These are phyloP conservation scores for Medicago arabica DNA, from an alignment of 306 rosid species.

Conservation along the genomic window DNA sequence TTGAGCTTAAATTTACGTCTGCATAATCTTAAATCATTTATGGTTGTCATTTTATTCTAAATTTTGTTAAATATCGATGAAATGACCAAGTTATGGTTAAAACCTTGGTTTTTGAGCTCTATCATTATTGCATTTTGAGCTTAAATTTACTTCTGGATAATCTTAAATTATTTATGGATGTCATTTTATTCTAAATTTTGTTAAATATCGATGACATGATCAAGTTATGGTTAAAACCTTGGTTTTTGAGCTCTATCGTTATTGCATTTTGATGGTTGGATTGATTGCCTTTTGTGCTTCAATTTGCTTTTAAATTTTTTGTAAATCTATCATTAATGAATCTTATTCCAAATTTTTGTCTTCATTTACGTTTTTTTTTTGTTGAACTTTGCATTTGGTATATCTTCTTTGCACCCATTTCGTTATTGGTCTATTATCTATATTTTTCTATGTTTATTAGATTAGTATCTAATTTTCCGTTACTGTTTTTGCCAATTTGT, in stretches of 20 bases:
- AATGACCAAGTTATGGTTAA: neutral
- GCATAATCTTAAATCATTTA: neutral
- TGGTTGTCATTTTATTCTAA: neutral
- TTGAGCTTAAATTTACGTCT: neutral
- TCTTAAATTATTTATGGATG: neutral
- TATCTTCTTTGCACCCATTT: conserved; percentile 9
- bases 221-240: neutral
- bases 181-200: neutral
- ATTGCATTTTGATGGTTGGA: conserved; percentile 1
- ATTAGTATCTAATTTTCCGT: neutral
- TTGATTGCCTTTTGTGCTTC: conserved; percentile 4
- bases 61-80: neutral
- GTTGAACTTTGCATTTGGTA: neutral
- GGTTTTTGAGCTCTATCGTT: neutral
- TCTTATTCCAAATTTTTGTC: neutral
- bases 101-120: neutral
- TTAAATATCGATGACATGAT: neutral
- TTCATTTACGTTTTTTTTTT: neutral
- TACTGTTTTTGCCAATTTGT: neutral
- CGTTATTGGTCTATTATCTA: neutral
- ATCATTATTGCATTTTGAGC: neutral
- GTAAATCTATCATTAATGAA: neutral
- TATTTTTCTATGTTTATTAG: neutral
- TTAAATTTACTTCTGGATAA: neutral
- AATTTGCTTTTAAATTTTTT: neutral